Percentiles rank a stretch among this genome's conserved stretches.
Conservation (phyloP, 2,329 filamentous ascomycete species). For the Fusarium subtropicale region DNA sequence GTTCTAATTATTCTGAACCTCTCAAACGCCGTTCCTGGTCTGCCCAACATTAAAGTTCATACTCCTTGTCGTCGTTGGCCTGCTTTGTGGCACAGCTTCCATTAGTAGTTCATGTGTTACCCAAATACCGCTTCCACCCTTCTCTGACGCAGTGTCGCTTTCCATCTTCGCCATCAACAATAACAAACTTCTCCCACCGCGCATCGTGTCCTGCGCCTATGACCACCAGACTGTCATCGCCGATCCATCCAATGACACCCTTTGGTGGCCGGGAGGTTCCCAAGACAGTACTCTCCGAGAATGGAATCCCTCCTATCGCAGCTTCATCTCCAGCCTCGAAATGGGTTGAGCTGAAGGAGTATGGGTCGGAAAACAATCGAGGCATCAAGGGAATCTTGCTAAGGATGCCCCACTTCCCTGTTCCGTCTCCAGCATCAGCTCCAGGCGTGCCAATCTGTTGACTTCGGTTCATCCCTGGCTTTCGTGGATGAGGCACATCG, state of each 20-base stretch:
- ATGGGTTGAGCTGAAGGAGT: constrained; percentile 82
- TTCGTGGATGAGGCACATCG: constrained; percentile 75
- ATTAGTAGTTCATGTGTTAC: constrained; percentile 49
- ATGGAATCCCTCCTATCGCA: constrained; percentile 57
- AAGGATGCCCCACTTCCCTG: constrained; percentile 86
- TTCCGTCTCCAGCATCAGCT: constrained; percentile 61
- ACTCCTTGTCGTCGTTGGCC: constrained; percentile 10
- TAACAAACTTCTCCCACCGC: constrained; percentile 87
- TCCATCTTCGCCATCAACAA: constrained; percentile 76
- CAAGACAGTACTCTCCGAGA: constrained; percentile 59
- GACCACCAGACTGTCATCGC: constrained; percentile 78
- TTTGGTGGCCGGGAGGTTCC: constrained; percentile 74
- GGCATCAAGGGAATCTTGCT: constrained; percentile 87
- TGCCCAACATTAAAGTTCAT: constrained; percentile 29
- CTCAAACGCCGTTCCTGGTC: constrained; percentile 41
- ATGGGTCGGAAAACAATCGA: constrained; percentile 87
- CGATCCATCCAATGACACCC: constrained; percentile 86
- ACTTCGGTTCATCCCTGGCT: constrained; percentile 51
- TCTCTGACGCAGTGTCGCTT: constrained; percentile 74
- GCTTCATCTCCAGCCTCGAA: constrained; percentile 88
- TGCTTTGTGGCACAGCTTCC: neutral
- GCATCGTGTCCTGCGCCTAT: constrained; percentile 83
- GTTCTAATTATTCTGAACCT: constrained; percentile 32
- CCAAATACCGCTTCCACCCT: constrained; percentile 85
- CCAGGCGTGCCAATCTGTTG: constrained; percentile 46